These are phyloP conservation scores for Vinca minor DNA, from an alignment of 257 asterid genomes.

Conservation along the genomic window DNA sequence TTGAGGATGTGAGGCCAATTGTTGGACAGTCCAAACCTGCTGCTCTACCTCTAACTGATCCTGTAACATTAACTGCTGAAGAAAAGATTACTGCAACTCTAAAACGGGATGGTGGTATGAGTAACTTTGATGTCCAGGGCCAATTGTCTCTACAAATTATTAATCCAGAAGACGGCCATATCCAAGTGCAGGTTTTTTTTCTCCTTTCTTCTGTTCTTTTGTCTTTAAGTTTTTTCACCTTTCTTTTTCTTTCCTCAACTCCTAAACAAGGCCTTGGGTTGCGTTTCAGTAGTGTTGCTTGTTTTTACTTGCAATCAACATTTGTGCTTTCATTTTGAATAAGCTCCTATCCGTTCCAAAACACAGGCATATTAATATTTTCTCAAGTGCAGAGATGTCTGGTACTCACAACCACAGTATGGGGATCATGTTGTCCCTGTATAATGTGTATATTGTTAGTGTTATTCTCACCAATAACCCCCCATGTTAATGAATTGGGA, in stretches of 20 bases:
- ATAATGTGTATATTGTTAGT: no score
- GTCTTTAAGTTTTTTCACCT: background rate
- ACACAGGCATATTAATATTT: no score
- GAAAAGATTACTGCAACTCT: conserved; percentile 66
- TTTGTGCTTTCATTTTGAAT: no score
- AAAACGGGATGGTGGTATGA: conserved; percentile 80
- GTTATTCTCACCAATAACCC: no score
- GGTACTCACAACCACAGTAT: no score
- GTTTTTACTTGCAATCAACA: no score
- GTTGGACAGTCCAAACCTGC: conserved; percentile 59
- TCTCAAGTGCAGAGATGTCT: no score
- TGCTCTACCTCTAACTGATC: conserved; percentile 71
- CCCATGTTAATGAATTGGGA: no score
- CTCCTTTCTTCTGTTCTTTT: conserved; percentile 2
- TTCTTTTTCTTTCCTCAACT: background rate
- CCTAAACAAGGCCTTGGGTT: background rate
- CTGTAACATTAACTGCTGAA: conserved; percentile 76
- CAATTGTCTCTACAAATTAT: conserved; percentile 74
- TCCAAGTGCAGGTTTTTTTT: conserved; percentile 79
- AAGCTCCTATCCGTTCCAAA: no score
- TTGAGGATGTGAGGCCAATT: conserved; percentile 74
- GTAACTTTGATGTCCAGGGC: conserved; percentile 84
- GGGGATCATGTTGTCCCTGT: no score
- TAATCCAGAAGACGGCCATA: conserved; percentile 70
- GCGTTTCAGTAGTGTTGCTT: no score